Base-by-base conservation (phyloP, 2,329 filamentous ascomycete species). In the Pestalotiopsis sp. region DNA sequence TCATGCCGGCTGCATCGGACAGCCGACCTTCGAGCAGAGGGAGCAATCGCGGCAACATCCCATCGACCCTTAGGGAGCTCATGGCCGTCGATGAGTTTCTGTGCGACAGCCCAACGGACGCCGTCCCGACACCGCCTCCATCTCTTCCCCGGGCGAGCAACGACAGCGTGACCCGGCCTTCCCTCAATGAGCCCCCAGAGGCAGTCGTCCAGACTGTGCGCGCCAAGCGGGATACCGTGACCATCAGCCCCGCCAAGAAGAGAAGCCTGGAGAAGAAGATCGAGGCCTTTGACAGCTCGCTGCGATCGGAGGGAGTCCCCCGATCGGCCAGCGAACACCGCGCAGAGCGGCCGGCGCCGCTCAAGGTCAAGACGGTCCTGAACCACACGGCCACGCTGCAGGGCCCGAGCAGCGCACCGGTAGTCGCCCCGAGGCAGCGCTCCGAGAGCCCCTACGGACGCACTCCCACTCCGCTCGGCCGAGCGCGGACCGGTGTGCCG, bases 221-320 rank as follows among this genome's bases (percentile, higher is more conserved):
- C n/a, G 84, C 86, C 3, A 85, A 83, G 74, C 83, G 86, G 39
- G 85, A 88, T 58, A 87, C 85, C 1, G 72, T 86, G 14, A 83
- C 83, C 0, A 81, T 85, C 23, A 80, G 81, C 70, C 79, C 81
- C 0, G 80, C 84, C 2, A 79, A 82, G 23, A 80, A 83, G 45
- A 79, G 80, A 60, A 88, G 86, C 72, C 79, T 87, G 66, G 82
- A 83, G 3, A 84, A 85, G 78, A 82, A 83, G 68, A 79, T 87
- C 13, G 83, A 86, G 41, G 71, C 73, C 36, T 23, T 68, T 62
- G 72, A 71, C 31, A 65, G 31, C 23, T 55, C 65, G 4, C 38
- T 17, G 45, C 64, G 61, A 20, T 62, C 67, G 9, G 45, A 57
- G 14, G 68, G 70, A n/a, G 66, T 71, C 17, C 71, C 76, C 17